Evolutionary conservation across 306 rosid genomes (phyloP).

Genomic region (Corylus avellana): DNA sequence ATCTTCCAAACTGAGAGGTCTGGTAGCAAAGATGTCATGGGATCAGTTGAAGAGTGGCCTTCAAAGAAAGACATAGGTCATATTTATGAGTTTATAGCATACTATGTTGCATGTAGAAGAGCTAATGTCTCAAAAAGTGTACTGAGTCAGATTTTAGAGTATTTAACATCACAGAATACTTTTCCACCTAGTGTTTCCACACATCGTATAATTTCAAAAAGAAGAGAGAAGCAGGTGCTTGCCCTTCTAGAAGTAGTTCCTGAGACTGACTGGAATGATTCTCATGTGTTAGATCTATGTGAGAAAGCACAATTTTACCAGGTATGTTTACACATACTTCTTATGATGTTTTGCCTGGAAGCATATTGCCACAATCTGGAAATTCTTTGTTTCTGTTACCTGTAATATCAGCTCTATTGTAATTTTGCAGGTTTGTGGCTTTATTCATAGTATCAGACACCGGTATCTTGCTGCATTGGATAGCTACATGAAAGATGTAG

Average conservation of each 20-base stretch:
- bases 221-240: constrained; percentile 86
- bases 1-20: constrained; percentile 47
- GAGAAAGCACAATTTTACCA: constrained; percentile 75
- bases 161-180: constrained; percentile 59
- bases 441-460: constrained; percentile 68
- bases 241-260: constrained; percentile 83
- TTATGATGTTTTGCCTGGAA: constrained; percentile 24
- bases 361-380: constrained; percentile 26
- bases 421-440: constrained; percentile 76
- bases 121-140: constrained; percentile 69
- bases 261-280: constrained; percentile 73
- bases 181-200: constrained; percentile 37
- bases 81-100: constrained; percentile 77
- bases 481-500: constrained; percentile 81
- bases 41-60: constrained; percentile 55
- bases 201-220: constrained; percentile 46
- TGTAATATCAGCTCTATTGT: constrained; percentile 23
- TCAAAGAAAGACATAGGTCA: constrained; percentile 65
- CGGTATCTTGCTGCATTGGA: constrained; percentile 84
- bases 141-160: constrained; percentile 70
- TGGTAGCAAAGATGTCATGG: constrained; percentile 36
- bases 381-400: constrained; percentile 21
- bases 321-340: constrained; percentile 43
- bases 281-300: constrained; percentile 70
- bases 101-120: constrained; percentile 70